Base-by-base conservation (phyloP, 768 basidiomycete genomes). In the Suillus placidus region DNA sequence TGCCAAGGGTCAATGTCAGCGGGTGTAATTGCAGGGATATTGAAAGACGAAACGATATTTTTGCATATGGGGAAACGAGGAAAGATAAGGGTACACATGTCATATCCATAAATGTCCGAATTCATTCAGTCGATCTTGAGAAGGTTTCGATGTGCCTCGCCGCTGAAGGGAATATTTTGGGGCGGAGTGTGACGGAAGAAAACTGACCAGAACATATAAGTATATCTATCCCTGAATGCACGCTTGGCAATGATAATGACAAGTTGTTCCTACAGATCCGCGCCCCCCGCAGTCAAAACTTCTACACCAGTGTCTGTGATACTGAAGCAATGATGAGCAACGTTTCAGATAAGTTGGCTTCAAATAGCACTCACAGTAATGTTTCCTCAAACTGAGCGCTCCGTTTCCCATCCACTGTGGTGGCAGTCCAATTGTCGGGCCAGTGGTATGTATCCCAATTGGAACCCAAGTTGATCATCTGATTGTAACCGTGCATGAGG, bases 351-450 rank as follows among this genome's bases (percentile, higher is more conserved):
- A 60, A 18, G 26, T 60, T 60, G 1, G 6, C 18, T 12, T 26
- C 10, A 12, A 12, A 20, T 20, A 20, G 18, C 45, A 85, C 94
- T 71, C 72, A 96, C 95, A 99, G 77, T 42, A 99, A 80, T 1
- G 97, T 98, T 73, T 99, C 97, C 76, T 99, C 97, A 74, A 98
- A 99, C 73, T 99, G 97, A 1, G 97, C 97, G 66, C 93, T 95
- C 64, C 85, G 82, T 76, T 91, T 92, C 30, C 95, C 97, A 77
- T 98, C 97, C 14, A 85, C 78, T 6, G 97, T 99, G 26, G 91
- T 94, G 1, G 96, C 94, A 3, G 97, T 99, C 97, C 97, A 99
- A 73, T 94, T 90, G 76, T 97, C 95, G 38, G 91, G 90, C 95
- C 95, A 95, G 74, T 95, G 93, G 26, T 89, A 82, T 63, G 87